A percentile compares a stretch with the other conserved stretches of the same genome.
Evolutionary conservation across 1,284 basidiomycete genomes (phyloP).

Genomic region (Leccinum subspadiceum): DNA sequence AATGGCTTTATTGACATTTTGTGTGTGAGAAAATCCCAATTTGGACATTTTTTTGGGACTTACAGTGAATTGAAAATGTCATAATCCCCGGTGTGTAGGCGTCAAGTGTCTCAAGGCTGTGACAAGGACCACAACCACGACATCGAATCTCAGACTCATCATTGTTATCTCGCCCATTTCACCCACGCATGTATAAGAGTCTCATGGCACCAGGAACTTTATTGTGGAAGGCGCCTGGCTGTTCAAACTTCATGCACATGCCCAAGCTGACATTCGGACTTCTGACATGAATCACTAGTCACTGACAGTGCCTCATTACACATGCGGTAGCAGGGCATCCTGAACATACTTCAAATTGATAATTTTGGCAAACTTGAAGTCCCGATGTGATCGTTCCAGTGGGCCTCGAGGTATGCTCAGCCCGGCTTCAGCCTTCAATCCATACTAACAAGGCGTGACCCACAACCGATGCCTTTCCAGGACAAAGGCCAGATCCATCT

Average conservation of each 20-base stretch:
- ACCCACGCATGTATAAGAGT: neutral
- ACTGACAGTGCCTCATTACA: neutral
- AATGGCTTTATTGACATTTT: too few relatives aligned
- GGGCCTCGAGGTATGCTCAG: neutral
- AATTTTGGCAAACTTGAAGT: neutral
- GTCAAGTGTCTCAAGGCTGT: neutral
- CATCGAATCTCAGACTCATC: neutral
- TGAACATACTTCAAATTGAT: neutral
- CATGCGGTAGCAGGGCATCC: neutral
- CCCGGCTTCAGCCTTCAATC: neutral
- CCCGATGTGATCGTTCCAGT: neutral
- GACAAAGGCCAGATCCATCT: neutral
- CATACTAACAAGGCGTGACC: neutral
- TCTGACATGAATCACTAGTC: neutral
- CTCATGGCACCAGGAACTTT: neutral
- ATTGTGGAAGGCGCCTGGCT: neutral
- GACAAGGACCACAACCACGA: neutral
- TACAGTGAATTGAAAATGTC: too few relatives aligned
- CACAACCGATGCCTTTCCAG: neutral
- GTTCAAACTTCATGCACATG: too few relatives aligned
- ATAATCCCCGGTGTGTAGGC: neutral
- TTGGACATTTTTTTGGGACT: too few relatives aligned
- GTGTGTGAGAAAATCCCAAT: too few relatives aligned
- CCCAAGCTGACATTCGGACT: too few relatives aligned
- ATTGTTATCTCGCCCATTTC: neutral